A percentile compares a stretch with the other conserved stretches of the same genome.
phyloP scores from a whole-genome alignment of 305 asterid species.

The Plantago coronopus region DNA sequence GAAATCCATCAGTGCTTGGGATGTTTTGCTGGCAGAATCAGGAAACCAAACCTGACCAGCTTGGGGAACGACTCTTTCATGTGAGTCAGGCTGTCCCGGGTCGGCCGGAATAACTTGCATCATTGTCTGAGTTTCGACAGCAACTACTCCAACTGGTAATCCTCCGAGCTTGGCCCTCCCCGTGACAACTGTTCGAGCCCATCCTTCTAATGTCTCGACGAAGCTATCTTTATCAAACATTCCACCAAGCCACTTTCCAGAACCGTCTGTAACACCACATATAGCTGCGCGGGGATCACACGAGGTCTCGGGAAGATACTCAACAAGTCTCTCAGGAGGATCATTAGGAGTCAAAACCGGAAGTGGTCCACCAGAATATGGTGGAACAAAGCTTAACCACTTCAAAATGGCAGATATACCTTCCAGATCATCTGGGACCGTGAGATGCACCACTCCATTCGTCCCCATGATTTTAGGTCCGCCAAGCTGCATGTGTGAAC shows the following conservation, averaged over 20 bases:
- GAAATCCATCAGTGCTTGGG: conserved; percentile 95
- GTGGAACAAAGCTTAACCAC: conserved; percentile 93
- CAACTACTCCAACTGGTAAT: conserved; percentile 86
- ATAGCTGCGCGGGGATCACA: conserved; percentile 99
- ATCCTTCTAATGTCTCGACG: conserved; percentile 89
- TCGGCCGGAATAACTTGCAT: conserved; percentile 98
- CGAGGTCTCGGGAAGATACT: conserved; percentile 72
- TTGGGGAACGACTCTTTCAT: conserved; percentile 90
- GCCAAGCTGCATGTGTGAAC: conserved; percentile 99
- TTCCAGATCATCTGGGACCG: conserved; percentile 92
- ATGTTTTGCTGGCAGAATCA: conserved; percentile 87
- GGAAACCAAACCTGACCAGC: conserved; percentile 99
- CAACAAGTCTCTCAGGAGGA: conserved; percentile 68
- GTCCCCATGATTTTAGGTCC: conserved; percentile 99
- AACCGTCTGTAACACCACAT: conserved; percentile 54
- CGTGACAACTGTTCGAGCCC: conserved; percentile 97
- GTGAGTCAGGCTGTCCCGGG: conserved; percentile 96
- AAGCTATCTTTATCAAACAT: conserved; percentile 85
- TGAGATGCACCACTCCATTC: conserved; percentile 94
- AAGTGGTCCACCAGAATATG: conserved; percentile 80
- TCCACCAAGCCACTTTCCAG: conserved; percentile 92
- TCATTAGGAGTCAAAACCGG: conserved; percentile 65
- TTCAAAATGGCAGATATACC: conserved; percentile 80
- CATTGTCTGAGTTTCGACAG: conserved; percentile 99
- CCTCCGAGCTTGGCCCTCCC: conserved; percentile 98